Evolutionary conservation across 805 yeast species (phyloP), one percentile per base, ranked within the genome.

Genomic region (Candida broadrunensis): DNA sequence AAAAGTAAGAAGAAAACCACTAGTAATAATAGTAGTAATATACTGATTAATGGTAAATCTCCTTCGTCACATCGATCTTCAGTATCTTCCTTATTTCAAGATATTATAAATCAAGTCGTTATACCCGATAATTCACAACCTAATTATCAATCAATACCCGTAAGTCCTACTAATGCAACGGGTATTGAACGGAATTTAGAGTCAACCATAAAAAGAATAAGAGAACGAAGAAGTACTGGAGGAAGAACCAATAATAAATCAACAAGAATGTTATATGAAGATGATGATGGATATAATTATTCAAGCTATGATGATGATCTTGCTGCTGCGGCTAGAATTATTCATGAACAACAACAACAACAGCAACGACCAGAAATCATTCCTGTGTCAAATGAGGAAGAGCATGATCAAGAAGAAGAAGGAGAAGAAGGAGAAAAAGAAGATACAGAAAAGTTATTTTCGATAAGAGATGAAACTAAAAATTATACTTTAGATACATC

Each of bases 261-360:
- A 5, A 29, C 13, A 13, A 26, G 30, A 15, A 30, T 32, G 13
- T 32, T 35, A 4, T 41, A 41, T 19, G 44, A 41, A 42, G 42
- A 44, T 33, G 48, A 44, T 32, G 48, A 44, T 39, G 48, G 48
- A n/a, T 44, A 44, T 36, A 23, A 36, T 11, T 44, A 41, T 24
- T 17, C 45, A 15, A 16, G 36, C 12, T 29, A 29, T 29, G 13
- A n/a, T 15, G 38, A 14, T 29, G 13, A 14, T 19, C 18, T 13
- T 4, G 32, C 15, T 14, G 16, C 31, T 5, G 26, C 21, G 16
- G 15, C 16, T n/a, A 5, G 21, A 16, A 23, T n/a, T n/a, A 14
- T 21, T 8, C n/a, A n/a, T n/a, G n/a, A n/a, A n/a, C n/a, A n/a
- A n/a, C n/a, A n/a, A n/a, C n/a, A n/a, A n/a, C n/a, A n/a, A n/a